Percentiles rank a stretch among this genome's conserved stretches.
These are phyloP conservation scores for Fusarium albidum DNA, from an alignment of 2,329 filamentous ascomycete species.

Conservation along the genomic window DNA sequence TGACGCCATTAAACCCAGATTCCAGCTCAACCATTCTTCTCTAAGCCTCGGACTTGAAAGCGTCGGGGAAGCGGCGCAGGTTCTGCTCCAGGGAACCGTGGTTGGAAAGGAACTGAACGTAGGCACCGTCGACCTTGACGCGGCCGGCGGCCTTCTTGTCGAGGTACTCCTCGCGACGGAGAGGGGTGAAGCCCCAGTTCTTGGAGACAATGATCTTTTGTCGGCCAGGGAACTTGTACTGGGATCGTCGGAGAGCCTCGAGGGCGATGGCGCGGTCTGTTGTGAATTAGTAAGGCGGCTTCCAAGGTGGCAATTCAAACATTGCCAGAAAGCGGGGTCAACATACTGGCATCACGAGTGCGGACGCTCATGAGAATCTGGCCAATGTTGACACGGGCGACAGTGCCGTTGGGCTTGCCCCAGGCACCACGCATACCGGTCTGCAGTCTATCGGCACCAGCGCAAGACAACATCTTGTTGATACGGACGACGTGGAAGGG, in stretches of 20 bases:
- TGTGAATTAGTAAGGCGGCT: slow-evolving; percentile 38
- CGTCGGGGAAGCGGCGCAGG: slow-evolving; percentile 93
- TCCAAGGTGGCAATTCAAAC: slow-evolving; percentile 12
- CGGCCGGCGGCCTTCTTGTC: slow-evolving; percentile 92
- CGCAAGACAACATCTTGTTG: slow-evolving; percentile 99
- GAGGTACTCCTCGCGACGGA: slow-evolving; percentile 97
- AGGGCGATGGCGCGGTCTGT: slow-evolving; percentile 89
- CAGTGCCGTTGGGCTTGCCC: slow-evolving; percentile 98
- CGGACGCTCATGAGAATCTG: slow-evolving; percentile 98
- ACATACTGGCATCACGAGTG: slow-evolving; percentile 90
- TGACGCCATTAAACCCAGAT: slow-evolving; percentile 56
- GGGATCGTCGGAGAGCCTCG: slow-evolving; percentile 97
- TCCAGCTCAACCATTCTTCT: slow-evolving; percentile 50
- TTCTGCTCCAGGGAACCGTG: slow-evolving; percentile 86
- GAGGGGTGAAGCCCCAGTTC: slow-evolving; percentile 99
- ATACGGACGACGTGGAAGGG: slow-evolving; percentile 99
- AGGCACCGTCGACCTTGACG: slow-evolving; percentile 97
- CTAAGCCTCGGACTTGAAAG: slow-evolving; percentile 73
- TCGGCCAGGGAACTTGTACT: slow-evolving; percentile 99
- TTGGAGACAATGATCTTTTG: slow-evolving; percentile 99
- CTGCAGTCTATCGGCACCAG: slow-evolving; percentile 99
- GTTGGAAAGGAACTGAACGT: slow-evolving; percentile 99
- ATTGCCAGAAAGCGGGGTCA: slow-evolving; percentile 1
- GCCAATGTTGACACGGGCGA: slow-evolving; percentile 99
- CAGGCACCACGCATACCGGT: slow-evolving; percentile 99